Evolutionary conservation across 345 rosid species (phyloP).

Genomic region (Moricandia moricandioides): DNA sequence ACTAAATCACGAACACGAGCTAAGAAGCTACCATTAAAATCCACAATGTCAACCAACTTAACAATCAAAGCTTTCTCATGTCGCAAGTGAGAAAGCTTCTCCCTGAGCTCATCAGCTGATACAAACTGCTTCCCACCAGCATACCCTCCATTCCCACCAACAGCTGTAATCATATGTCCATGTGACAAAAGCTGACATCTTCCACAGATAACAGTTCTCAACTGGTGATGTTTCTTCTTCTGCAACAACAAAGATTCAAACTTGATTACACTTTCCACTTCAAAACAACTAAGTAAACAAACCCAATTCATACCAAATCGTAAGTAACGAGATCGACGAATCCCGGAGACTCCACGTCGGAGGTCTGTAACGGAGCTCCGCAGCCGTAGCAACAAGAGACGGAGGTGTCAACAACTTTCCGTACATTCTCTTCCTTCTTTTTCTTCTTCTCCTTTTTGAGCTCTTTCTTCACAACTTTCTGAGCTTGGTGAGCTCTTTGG

Average conservation of each 20-base stretch:
- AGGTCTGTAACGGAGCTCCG: constrained; percentile 91
- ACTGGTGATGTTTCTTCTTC: constrained; percentile 97
- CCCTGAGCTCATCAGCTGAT: constrained; percentile 76
- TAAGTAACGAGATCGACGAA: constrained; percentile 63
- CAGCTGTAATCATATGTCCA: constrained; percentile 96
- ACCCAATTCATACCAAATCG: constrained; percentile 54
- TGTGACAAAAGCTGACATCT: constrained; percentile 90
- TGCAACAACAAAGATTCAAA: constrained; percentile 32
- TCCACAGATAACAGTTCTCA: constrained; percentile 82
- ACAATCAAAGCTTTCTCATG: constrained; percentile 74
- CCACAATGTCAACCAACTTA: constrained; percentile 92
- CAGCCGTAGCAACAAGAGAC: constrained; percentile 78
- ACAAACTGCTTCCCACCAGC: constrained; percentile 89
- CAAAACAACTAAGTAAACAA: neutral
- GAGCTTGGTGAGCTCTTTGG: constrained; percentile 55
- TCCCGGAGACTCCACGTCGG: constrained; percentile 75
- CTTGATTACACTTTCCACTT: neutral
- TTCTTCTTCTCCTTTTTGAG: constrained; percentile 46
- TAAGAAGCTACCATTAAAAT: constrained; percentile 91
- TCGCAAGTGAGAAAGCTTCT: constrained; percentile 82
- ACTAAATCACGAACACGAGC: constrained; percentile 87
- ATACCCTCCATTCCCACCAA: constrained; percentile 97
- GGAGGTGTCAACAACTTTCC: constrained; percentile 44
- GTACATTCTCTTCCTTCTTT: constrained; percentile 38
- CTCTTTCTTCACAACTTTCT: constrained; percentile 50